These are phyloP conservation scores for Cadophora luteo-olivacea DNA, from an alignment of 2,329 filamentous ascomycete genomes.

Conservation along the genomic window DNA sequence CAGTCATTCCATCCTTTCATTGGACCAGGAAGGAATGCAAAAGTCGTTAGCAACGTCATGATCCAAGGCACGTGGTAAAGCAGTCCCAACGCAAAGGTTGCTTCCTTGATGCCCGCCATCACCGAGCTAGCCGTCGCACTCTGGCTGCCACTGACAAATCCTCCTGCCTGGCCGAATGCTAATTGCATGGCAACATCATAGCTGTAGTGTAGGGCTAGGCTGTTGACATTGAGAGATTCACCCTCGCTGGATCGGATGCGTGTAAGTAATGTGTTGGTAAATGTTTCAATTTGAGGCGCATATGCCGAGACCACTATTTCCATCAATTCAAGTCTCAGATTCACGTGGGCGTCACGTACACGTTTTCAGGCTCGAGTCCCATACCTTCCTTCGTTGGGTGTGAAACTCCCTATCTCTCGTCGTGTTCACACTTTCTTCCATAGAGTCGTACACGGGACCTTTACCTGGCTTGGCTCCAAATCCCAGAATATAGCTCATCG, in stretches of 20 bases:
- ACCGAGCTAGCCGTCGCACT: slow-evolving; percentile 21
- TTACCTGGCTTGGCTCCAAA: slow-evolving; percentile 26
- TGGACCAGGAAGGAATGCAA: slow-evolving; percentile 30
- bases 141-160: slow-evolving; percentile 27
- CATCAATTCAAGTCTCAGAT: neutral
- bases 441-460: slow-evolving; percentile 30
- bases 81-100: slow-evolving; percentile 23
- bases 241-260: slow-evolving; percentile 19
- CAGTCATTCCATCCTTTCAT: slow-evolving; percentile 29
- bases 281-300: slow-evolving; percentile 26
- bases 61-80: slow-evolving; percentile 32
- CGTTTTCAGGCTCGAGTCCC: slow-evolving; percentile 28
- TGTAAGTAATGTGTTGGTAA: slow-evolving; percentile 25
- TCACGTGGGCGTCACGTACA: slow-evolving; percentile 2
- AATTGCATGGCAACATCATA: slow-evolving; percentile 33
- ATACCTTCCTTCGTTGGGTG: slow-evolving; percentile 26
- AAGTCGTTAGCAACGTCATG: slow-evolving; percentile 24
- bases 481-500: slow-evolving; percentile 27
- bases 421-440: slow-evolving; percentile 26
- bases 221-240: slow-evolving; percentile 23
- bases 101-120: slow-evolving; percentile 26
- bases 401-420: slow-evolving; percentile 29
- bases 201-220: slow-evolving; percentile 27
- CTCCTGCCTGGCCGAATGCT: slow-evolving; percentile 25
- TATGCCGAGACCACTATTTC: slow-evolving; percentile 17